Conservation (phyloP, 148 eudicot species). For the Amaranthus cruentus region DNA sequence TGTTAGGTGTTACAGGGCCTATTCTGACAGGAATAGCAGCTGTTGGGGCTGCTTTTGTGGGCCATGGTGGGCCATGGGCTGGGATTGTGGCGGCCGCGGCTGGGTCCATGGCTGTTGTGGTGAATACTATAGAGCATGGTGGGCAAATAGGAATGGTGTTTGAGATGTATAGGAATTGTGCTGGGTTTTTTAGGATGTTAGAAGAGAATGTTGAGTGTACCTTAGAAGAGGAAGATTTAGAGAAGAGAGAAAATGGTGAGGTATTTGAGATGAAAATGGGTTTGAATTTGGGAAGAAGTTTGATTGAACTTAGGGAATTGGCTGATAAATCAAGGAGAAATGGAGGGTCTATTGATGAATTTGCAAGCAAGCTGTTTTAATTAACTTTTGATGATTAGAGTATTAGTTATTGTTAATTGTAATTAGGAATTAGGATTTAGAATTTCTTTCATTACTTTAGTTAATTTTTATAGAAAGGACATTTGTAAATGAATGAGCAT, state of each 20-base stretch:
- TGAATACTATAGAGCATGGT: slow-evolving; percentile 54
- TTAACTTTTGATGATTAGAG: background rate
- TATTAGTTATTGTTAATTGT: too few species aligned
- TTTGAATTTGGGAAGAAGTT: slow-evolving; percentile 38
- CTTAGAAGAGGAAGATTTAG: slow-evolving; percentile 30
- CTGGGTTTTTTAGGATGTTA: slow-evolving; percentile 40
- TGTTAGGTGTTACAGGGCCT: slow-evolving; percentile 46
- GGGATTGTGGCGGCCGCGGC: slow-evolving; percentile 20
- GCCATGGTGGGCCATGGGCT: slow-evolving; percentile 35
- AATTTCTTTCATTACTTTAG: too few species aligned
- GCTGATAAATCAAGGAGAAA: background rate
- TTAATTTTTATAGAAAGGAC: too few species aligned
- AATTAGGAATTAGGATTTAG: too few species aligned
- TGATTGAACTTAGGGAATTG: slow-evolving; percentile 25
- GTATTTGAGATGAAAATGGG: slow-evolving; percentile 41
- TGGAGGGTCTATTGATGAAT: slow-evolving; percentile 16
- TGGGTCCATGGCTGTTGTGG: slow-evolving; percentile 32
- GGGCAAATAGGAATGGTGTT: slow-evolving; percentile 77
- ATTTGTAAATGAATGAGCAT: too few species aligned
- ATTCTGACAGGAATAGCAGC: slow-evolving; percentile 50
- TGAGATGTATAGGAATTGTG: slow-evolving; percentile 67
- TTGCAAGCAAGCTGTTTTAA: slow-evolving; percentile 20
- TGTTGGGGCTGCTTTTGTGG: slow-evolving; percentile 32
- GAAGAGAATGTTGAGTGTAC: slow-evolving; percentile 35
- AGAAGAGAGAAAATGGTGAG: slow-evolving; percentile 25